Evolutionary conservation across 768 basidiomycete species (phyloP).

Genomic region (Lentinus brumalis): DNA sequence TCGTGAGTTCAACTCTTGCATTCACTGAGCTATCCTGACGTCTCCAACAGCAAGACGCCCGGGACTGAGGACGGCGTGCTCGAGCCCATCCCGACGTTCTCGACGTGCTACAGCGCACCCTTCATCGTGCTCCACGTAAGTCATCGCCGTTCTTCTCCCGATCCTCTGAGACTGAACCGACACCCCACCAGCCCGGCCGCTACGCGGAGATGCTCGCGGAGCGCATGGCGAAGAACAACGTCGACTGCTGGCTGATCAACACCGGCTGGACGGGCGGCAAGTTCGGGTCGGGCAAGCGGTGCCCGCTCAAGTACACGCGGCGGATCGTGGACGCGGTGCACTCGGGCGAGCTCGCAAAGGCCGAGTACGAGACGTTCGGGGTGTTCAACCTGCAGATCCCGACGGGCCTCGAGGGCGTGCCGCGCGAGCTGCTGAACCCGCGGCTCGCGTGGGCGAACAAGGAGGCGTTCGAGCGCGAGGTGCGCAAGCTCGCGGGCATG

Average conservation of each 20-base stretch:
- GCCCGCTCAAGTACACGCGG: slow-evolving; percentile 94
- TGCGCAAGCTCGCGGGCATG: slow-evolving; percentile 88
- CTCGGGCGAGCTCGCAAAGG: slow-evolving; percentile 84
- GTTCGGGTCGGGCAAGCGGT: slow-evolving; percentile 91
- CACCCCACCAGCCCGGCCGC: slow-evolving; percentile 64
- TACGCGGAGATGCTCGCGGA: slow-evolving; percentile 98
- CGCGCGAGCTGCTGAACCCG: slow-evolving; percentile 89
- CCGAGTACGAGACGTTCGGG: slow-evolving; percentile 83
- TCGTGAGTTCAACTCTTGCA: slow-evolving; percentile 52
- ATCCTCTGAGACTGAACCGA: not conserved
- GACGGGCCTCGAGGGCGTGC: slow-evolving; percentile 80
- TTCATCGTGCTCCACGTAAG: slow-evolving; percentile 95
- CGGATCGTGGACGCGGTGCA: slow-evolving; percentile 97
- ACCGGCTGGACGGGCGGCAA: slow-evolving; percentile 97
- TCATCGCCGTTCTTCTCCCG: slow-evolving; percentile 4
- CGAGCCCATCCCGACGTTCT: slow-evolving; percentile 98
- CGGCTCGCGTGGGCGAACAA: slow-evolving; percentile 84
- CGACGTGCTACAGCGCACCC: slow-evolving; percentile 98
- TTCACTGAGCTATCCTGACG: slow-evolving; percentile 18
- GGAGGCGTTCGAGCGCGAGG: slow-evolving; percentile 87
- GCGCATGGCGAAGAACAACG: slow-evolving; percentile 86
- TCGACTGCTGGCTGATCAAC: slow-evolving; percentile 98
- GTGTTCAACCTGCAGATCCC: slow-evolving; percentile 88
- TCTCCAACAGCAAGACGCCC: slow-evolving; percentile 78
- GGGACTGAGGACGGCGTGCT: slow-evolving; percentile 98